Evolutionary conservation across 768 basidiomycete species (phyloP), one percentile per base, ranked within the genome.

Genomic region (Pholiota microspora): DNA sequence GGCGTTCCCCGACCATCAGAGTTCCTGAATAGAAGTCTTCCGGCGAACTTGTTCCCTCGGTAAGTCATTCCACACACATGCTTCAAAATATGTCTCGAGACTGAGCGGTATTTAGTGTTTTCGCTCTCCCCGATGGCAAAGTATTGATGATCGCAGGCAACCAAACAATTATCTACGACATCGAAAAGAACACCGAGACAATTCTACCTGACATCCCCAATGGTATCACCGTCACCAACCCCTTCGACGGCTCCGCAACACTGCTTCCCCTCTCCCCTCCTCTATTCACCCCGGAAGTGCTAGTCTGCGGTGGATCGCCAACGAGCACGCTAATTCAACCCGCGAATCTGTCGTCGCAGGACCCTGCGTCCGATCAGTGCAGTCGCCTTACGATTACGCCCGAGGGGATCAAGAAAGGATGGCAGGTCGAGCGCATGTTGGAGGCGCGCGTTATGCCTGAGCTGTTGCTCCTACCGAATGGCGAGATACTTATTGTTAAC

Each of bases 271-370:
- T 75, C 8, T 67, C 67, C 1, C 70, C 73, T 21, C 70, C 70
- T 1, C 62, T 73, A 42, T 80, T 72, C 54, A 74, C 70, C 4
- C 75, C 78, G 3, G 76, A 77, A 56, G 67, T 79, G 23, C 69
- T 80, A 34, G 71, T 79, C 36, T 80, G 78, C 58, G 78, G 78
- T 31, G 78, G 78, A 21, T 67, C 73, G 8, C 71, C 67, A 10
- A 60, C 69, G 1, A 67, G 65, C 46, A 72, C 75, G 38, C 60
- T 56, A 4, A 63, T 64, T 16, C 44, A 63, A 7, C 58, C 67
- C 9, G 58, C 56, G 7, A 64, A 69, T 8, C 55, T 74, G 12
- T 67, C 69, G 3, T 71, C 73, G 9, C 75, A 76, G 53, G 66
- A 67, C 16, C 71, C 76, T n/a, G 74, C 77, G 1, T 73, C 72